phyloP scores from a whole-genome alignment of 768 basidiomycete species.

The Nidularia sp. region DNA sequence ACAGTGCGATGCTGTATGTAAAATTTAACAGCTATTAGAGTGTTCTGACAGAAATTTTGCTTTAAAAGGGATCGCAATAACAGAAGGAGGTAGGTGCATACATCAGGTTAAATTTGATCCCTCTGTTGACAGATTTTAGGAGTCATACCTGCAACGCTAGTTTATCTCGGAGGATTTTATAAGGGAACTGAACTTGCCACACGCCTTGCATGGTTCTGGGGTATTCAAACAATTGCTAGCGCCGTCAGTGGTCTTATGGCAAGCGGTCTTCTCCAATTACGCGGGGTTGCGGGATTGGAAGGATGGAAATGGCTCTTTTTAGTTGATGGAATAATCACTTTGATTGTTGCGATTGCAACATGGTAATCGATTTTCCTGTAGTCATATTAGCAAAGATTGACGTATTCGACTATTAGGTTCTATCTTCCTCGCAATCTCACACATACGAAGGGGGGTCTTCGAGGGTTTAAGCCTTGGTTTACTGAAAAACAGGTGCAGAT shows the following conservation, averaged over 20 bases:
- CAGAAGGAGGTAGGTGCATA: slow-evolving; percentile 26
- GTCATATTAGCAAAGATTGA: not conserved
- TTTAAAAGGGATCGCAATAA: slow-evolving; percentile 30
- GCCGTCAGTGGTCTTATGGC: slow-evolving; percentile 38
- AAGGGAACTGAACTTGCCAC: slow-evolving; percentile 38
- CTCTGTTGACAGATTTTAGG: slow-evolving; percentile 3
- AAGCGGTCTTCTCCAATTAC: slow-evolving; percentile 30
- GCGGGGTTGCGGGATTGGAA: slow-evolving; percentile 26
- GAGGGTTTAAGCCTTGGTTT: slow-evolving; percentile 32
- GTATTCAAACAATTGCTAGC: slow-evolving; percentile 29
- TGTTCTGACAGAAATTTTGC: not conserved
- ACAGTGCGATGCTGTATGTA: slow-evolving; percentile 27
- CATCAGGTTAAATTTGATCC: not conserved
- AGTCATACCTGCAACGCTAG: slow-evolving; percentile 34
- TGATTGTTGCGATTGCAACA: slow-evolving; percentile 25
- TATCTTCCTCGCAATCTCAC: slow-evolving; percentile 27
- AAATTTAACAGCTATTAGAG: too few relatives aligned
- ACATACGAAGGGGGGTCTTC: slow-evolving; percentile 22
- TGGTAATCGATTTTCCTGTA: slow-evolving; percentile 15
- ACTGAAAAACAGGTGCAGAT: slow-evolving; percentile 27
- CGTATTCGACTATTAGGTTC: slow-evolving; percentile 17
- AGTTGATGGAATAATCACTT: slow-evolving; percentile 33
- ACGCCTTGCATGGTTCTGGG: slow-evolving; percentile 40
- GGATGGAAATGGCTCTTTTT: slow-evolving; percentile 40
- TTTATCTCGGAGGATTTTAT: slow-evolving; percentile 39